These are phyloP conservation scores for Podaxis sp. DNA, from an alignment of 768 basidiomycete species.

Conservation along the genomic window DNA sequence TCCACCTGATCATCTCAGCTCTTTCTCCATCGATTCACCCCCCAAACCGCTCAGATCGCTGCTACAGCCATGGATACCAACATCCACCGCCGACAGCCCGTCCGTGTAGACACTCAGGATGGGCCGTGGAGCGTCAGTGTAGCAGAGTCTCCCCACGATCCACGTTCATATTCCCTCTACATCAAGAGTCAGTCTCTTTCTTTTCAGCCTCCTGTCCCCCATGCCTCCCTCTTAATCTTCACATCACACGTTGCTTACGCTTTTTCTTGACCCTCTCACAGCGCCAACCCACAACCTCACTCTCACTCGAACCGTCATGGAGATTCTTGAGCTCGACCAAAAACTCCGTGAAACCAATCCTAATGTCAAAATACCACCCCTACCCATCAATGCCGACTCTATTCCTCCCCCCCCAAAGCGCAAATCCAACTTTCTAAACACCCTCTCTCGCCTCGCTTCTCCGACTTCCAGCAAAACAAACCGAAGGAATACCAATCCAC, in stretches of 20 bases:
- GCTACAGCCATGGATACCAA: conserved; percentile 30
- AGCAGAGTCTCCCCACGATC: conserved; percentile 79
- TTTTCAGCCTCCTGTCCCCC: conserved; percentile 16
- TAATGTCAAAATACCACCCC: conserved; percentile 51
- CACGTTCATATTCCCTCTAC: conserved; percentile 77
- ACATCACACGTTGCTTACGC: conserved; percentile 23
- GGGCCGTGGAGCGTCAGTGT: conserved; percentile 88
- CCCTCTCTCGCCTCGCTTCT: conserved; percentile 80
- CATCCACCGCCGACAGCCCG: conserved; percentile 44
- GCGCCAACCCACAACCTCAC: conserved; percentile 91
- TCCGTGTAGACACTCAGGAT: conserved; percentile 72
- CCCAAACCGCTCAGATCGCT: not conserved
- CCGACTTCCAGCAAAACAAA: conserved; percentile 57
- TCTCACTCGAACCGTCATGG: conserved; percentile 72
- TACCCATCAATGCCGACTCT: conserved; percentile 59
- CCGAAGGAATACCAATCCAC: conserved; percentile 35
- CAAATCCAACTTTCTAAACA: conserved; percentile 84
- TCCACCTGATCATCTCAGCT: too few species aligned
- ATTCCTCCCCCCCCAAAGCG: conserved; percentile 66
- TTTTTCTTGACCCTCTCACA: conserved; percentile 30
- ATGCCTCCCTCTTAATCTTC: conserved; percentile 2
- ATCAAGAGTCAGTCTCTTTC: conserved; percentile 76
- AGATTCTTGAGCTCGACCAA: conserved; percentile 79
- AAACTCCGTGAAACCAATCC: conserved; percentile 73
- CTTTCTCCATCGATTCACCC: too few species aligned